These are phyloP conservation scores for Daucus carota DNA, from an alignment of 129 eudicot genomes.

Conservation along the genomic window DNA sequence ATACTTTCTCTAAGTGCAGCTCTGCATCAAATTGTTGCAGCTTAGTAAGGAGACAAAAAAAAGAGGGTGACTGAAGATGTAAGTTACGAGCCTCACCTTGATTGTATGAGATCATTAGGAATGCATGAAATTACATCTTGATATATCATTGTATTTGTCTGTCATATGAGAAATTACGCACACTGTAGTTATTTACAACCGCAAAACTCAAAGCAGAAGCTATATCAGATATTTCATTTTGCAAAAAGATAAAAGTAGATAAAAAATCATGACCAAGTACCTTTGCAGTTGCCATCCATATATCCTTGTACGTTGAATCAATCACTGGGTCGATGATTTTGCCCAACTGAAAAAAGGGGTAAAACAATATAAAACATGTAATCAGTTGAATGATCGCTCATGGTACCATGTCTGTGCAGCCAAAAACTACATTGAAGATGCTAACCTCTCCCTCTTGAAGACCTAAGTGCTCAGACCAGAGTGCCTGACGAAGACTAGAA, in stretches of 20 bases:
- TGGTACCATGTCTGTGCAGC: not conserved
- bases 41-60: not conserved
- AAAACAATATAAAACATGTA: slow-evolving; percentile 19
- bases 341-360: not conserved
- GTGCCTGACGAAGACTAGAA: slow-evolving; percentile 75
- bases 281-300: slow-evolving; percentile 98
- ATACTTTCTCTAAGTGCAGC: slow-evolving; percentile 71
- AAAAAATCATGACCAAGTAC: slow-evolving; percentile 22
- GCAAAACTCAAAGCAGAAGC: not conserved
- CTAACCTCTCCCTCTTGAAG: slow-evolving; percentile 71
- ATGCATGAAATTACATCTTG: slow-evolving; percentile 94
- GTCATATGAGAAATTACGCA: slow-evolving; percentile 21
- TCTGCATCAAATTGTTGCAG: slow-evolving; percentile 26
- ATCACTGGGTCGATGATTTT: slow-evolving; percentile 74
- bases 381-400: slow-evolving; percentile 3
- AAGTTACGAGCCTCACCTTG: slow-evolving; percentile 41
- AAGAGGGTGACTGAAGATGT: not conserved
- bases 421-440: not conserved
- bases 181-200: not conserved
- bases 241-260: not conserved
- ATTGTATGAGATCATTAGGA: slow-evolving; percentile 84
- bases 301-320: slow-evolving; percentile 90
- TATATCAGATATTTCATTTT: not conserved
- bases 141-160: slow-evolving; percentile 93
- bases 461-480: slow-evolving; percentile 98